These are phyloP conservation scores for Colletotrichum camelliae DNA, from an alignment of 2,329 filamentous ascomycete species.

Conservation along the genomic window DNA sequence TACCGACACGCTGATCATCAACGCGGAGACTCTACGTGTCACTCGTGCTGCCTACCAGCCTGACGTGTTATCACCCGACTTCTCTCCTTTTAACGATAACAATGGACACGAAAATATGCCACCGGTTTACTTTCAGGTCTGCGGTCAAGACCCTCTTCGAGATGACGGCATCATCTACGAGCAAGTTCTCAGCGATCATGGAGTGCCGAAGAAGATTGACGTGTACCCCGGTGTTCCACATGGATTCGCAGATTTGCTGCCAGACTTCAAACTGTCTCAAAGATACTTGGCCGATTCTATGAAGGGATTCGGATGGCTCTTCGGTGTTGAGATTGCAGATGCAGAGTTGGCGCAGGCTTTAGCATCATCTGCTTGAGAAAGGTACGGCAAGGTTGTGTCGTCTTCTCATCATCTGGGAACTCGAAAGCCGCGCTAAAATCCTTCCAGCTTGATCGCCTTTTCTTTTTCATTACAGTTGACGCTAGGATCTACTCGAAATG, in stretches of 20 bases:
- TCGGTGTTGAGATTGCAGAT: not conserved
- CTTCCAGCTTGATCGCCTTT: not conserved
- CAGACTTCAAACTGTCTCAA: not conserved
- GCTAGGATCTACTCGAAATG: not conserved
- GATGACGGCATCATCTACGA: conserved; percentile 55
- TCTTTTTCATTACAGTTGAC: not conserved
- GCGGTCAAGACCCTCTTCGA: conserved; percentile 51
- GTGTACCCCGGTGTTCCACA: conserved; percentile 10
- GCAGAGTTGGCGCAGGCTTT: not conserved
- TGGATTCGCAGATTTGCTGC: conserved; percentile 3
- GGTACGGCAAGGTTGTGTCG: not conserved
- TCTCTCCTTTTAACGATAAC: conserved; percentile 36
- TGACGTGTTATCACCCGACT: conserved; percentile 30
- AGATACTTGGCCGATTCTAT: not conserved
- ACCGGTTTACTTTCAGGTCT: conserved; percentile 51
- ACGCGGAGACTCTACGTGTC: conserved; percentile 26
- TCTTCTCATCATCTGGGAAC: not conserved
- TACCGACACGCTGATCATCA: conserved; percentile 37
- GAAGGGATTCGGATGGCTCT: not conserved
- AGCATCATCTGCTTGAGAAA: not conserved
- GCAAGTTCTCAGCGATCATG: conserved; percentile 22
- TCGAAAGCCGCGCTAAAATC: not conserved
- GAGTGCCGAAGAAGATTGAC: conserved; percentile 1
- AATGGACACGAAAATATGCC: conserved; percentile 41
- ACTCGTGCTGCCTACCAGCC: conserved; percentile 34